These are phyloP conservation scores for Aspergillus tubingensis DNA, from an alignment of 2,329 filamentous ascomycete species.

Conservation along the genomic window DNA sequence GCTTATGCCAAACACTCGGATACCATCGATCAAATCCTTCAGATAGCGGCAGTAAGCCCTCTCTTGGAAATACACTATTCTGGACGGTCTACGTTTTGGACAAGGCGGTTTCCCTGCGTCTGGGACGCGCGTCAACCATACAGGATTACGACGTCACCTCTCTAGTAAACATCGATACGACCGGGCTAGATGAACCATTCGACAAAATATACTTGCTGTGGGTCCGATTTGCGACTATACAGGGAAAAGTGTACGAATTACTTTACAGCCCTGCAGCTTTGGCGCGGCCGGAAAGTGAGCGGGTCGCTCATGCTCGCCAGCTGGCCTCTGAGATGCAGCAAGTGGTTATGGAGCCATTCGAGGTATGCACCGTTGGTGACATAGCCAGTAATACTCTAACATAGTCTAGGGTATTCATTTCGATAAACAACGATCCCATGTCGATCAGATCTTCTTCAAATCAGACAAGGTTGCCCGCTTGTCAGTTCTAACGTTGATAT, in stretches of 20 bases:
- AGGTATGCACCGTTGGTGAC: slow-evolving; percentile 19
- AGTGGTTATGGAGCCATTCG: slow-evolving; percentile 32
- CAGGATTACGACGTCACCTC: slow-evolving; percentile 63
- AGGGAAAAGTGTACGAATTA: slow-evolving; percentile 61
- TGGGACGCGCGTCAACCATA: slow-evolving; percentile 61
- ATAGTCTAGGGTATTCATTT: slow-evolving; percentile 15
- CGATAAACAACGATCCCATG: slow-evolving; percentile 21
- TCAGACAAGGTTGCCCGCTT: slow-evolving; percentile 40
- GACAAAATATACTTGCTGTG: slow-evolving; percentile 55
- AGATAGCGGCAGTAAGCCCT: slow-evolving; percentile 25
- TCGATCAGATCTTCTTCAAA: slow-evolving; percentile 32
- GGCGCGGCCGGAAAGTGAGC: slow-evolving; percentile 28
- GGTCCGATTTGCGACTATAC: slow-evolving; percentile 58
- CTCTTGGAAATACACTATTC: slow-evolving; percentile 50
- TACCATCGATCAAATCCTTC: slow-evolving; percentile 51
- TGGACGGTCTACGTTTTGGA: slow-evolving; percentile 63
- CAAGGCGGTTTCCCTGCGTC: slow-evolving; percentile 59
- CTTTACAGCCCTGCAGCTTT: slow-evolving; percentile 50
- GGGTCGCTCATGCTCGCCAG: slow-evolving; percentile 30
- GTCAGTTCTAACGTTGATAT: slow-evolving; percentile 42
- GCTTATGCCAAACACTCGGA: slow-evolving; percentile 63
- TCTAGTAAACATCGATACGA: slow-evolving; percentile 26
- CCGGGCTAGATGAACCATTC: slow-evolving; percentile 36
- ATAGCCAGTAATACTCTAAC: background rate
- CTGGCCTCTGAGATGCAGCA: slow-evolving; percentile 33